phyloP scores from a whole-genome alignment of 1,284 basidiomycete genomes.

The Caloboletus inedulis region DNA sequence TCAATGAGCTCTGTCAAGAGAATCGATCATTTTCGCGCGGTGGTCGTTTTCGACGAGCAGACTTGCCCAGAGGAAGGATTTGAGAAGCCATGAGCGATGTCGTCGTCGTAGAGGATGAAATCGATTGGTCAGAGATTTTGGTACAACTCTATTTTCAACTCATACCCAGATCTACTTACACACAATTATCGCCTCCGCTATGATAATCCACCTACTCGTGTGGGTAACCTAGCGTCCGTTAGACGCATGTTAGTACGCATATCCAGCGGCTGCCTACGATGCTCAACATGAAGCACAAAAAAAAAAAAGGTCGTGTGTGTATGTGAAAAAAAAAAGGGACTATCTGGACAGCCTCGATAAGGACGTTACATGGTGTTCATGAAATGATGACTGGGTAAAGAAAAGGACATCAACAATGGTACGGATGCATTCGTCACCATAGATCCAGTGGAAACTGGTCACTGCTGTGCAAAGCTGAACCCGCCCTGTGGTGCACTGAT shows the following conservation, averaged over 20 bases:
- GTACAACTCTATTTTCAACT: conserved; percentile 12
- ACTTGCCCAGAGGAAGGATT: conserved; percentile 54
- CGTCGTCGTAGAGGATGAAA: conserved; percentile 8
- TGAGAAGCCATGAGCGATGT: conserved; percentile 54
- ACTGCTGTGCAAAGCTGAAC: conserved; percentile 80
- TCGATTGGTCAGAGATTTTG: neutral
- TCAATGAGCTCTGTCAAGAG: conserved; percentile 78
- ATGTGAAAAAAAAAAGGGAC: conserved; percentile 9
- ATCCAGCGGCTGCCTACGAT: conserved; percentile 18
- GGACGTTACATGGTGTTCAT: conserved; percentile 21
- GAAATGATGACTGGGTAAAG: conserved; percentile 19
- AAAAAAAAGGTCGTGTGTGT: conserved; percentile 11
- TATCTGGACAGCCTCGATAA: conserved; percentile 11
- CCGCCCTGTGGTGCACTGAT: conserved; percentile 89
- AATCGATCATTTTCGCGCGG: conserved; percentile 3
- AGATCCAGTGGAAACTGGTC: conserved; percentile 13
- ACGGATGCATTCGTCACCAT: conserved; percentile 7
- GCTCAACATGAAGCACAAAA: conserved; percentile 23
- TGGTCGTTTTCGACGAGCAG: neutral
- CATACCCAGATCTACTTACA: no score
- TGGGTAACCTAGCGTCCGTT: conserved; percentile 30
- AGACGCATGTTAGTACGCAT: conserved; percentile 30
- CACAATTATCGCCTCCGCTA: conserved; percentile 19
- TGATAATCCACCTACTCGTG: conserved; percentile 20
- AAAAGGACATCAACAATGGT: conserved; percentile 2